These are phyloP conservation scores for Pharus latifolius DNA, from an alignment of 176 grass and related monocot species.

Conservation along the genomic window DNA sequence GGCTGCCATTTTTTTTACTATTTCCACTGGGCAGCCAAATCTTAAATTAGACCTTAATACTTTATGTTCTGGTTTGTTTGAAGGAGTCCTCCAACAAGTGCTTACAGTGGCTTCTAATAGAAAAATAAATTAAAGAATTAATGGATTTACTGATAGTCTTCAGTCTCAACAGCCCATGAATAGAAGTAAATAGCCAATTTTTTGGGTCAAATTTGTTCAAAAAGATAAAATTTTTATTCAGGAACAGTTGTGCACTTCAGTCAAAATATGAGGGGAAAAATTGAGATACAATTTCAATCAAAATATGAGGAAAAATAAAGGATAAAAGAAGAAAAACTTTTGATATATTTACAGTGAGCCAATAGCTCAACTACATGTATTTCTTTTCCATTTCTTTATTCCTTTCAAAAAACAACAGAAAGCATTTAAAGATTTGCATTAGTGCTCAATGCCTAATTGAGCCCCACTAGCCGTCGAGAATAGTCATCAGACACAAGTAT, in stretches of 20 bases:
- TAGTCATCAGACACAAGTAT: background rate
- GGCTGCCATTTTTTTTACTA: background rate
- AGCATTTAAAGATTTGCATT: background rate
- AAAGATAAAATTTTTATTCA: too few species aligned
- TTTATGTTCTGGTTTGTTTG: background rate
- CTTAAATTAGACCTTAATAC: background rate
- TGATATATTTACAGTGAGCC: background rate
- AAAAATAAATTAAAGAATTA: too few species aligned
- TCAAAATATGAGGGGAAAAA: too few species aligned
- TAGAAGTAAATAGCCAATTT: too few species aligned
- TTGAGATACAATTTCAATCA: too few species aligned
- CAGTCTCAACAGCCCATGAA: too few species aligned
- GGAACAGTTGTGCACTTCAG: too few species aligned
- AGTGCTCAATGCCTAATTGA: constrained; percentile 41
- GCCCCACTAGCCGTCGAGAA: constrained; percentile 4
- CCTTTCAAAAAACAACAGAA: background rate
- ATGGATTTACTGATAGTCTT: too few species aligned
- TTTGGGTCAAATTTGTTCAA: too few species aligned
- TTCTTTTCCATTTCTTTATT: constrained; percentile 11
- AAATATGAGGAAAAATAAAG: background rate
- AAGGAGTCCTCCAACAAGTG: background rate
- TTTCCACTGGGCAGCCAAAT: background rate
- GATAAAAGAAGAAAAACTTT: background rate
- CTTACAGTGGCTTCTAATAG: too few species aligned
- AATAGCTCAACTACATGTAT: background rate